Conservation (phyloP, 305 asterid genomes). For the Solanum chacoense region DNA sequence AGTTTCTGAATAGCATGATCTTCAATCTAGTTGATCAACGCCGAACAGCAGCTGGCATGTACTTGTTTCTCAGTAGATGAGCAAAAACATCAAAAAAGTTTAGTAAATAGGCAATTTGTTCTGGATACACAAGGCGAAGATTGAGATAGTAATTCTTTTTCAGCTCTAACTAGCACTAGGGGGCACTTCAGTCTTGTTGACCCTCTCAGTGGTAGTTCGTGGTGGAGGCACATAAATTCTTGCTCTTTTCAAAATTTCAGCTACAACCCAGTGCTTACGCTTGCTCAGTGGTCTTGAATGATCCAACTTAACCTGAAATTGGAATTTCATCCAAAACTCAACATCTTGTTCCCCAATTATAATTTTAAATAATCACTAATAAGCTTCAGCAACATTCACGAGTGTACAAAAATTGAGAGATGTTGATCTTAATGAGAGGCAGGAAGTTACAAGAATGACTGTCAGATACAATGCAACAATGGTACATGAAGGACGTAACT, state of each 20-base stretch:
- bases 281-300: slow-evolving; percentile 89
- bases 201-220: background rate
- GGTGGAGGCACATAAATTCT: slow-evolving; percentile 44
- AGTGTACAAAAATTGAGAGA: background rate
- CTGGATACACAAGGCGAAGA: background rate
- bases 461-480: background rate
- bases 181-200: slow-evolving; percentile 13
- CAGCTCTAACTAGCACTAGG: slow-evolving; percentile 14
- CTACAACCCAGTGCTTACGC: slow-evolving; percentile 66
- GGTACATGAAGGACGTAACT: background rate
- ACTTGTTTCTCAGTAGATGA: background rate
- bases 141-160: background rate
- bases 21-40: background rate
- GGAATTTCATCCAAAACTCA: background rate
- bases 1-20: background rate
- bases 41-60: background rate
- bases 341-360: background rate
- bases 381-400: background rate
- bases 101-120: background rate
- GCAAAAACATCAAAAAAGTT: background rate
- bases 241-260: slow-evolving; percentile 75
- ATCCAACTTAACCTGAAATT: slow-evolving; percentile 67
- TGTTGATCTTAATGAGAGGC: background rate
- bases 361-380: no score
- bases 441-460: background rate